A percentile compares a stretch with the other conserved stretches of the same genome.
phyloP scores from a whole-genome alignment of 257 asterid species.

The Perilla frutescens region DNA sequence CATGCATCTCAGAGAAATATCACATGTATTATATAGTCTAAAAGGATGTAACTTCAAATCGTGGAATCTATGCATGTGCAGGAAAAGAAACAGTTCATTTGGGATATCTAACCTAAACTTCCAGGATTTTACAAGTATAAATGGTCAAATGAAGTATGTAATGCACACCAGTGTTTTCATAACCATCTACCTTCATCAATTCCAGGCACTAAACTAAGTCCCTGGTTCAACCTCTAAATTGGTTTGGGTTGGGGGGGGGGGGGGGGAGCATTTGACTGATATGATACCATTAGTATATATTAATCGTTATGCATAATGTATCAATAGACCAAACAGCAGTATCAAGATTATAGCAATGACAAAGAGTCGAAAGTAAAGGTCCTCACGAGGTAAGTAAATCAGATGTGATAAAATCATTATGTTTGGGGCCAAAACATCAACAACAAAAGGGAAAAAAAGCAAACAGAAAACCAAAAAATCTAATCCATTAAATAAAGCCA shows the following conservation, averaged over 20 bases:
- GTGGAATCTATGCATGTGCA: neutral
- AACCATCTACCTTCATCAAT: too few species aligned
- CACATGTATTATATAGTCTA: constrained; percentile 2
- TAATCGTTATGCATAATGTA: neutral
- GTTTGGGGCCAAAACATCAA: neutral
- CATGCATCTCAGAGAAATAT: neutral
- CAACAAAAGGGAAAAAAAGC: neutral
- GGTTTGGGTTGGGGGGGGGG: too few species aligned
- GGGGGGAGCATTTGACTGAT: neutral
- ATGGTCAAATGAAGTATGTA: constrained; percentile 4
- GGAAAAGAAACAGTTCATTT: constrained; percentile 15
- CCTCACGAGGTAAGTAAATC: too few species aligned
- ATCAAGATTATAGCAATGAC: constrained; percentile 7
- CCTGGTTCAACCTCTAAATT: too few species aligned
- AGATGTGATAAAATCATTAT: neutral
- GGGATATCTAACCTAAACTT: constrained; percentile 18
- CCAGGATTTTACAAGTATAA: constrained; percentile 5
- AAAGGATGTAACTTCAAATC: neutral
- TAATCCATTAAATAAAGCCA: too few species aligned
- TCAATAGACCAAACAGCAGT: neutral
- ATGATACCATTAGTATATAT: neutral
- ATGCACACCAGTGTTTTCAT: constrained; percentile 22
- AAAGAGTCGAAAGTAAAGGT: constrained; percentile 15
- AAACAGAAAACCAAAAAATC: too few species aligned
- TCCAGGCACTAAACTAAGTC: too few species aligned